Conservation (phyloP, 139 green algal species). For the Chlamydomonas schloesseri region DNA sequence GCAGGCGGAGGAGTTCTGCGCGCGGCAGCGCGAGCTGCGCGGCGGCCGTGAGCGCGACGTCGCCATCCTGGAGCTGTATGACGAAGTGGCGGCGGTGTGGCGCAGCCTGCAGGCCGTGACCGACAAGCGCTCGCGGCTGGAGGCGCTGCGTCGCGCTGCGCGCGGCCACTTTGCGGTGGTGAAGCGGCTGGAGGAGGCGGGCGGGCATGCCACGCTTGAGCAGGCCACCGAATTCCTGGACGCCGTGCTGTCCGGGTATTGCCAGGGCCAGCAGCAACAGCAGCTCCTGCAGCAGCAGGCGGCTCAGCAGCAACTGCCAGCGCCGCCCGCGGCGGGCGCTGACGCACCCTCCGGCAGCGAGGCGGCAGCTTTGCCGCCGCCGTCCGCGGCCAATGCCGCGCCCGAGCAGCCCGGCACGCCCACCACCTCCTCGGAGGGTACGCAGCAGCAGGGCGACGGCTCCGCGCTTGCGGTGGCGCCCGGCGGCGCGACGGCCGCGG, state of each 20-base stretch:
- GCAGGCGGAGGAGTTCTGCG: slow-evolving; percentile 62
- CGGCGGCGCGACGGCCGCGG: background rate
- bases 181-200: slow-evolving; percentile 56
- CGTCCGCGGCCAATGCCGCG: background rate
- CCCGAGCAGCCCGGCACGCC: slow-evolving; percentile 38
- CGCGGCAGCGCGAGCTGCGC: slow-evolving; percentile 60
- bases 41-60: slow-evolving; percentile 54
- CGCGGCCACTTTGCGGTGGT: slow-evolving; percentile 67
- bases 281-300: background rate
- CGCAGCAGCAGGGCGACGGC: background rate
- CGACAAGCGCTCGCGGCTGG: slow-evolving; percentile 58
- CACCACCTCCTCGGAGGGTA: background rate
- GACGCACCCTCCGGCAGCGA: background rate
- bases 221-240: slow-evolving; percentile 73
- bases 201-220: slow-evolving; percentile 51
- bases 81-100: slow-evolving; percentile 75
- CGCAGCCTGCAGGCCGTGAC: slow-evolving; percentile 65
- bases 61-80: slow-evolving; percentile 70
- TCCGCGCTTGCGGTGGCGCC: background rate
- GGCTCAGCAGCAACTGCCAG: background rate
- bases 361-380: background rate
- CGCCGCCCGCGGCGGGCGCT: background rate
- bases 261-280: slow-evolving; percentile 17
- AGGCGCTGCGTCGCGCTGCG: slow-evolving; percentile 60
- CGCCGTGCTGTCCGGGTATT: slow-evolving; percentile 62